A percentile compares a stretch with the other conserved stretches of the same genome.
Conservation (phyloP, 352 stramenopile genomes). For the Globisporangium paddicum region DNA sequence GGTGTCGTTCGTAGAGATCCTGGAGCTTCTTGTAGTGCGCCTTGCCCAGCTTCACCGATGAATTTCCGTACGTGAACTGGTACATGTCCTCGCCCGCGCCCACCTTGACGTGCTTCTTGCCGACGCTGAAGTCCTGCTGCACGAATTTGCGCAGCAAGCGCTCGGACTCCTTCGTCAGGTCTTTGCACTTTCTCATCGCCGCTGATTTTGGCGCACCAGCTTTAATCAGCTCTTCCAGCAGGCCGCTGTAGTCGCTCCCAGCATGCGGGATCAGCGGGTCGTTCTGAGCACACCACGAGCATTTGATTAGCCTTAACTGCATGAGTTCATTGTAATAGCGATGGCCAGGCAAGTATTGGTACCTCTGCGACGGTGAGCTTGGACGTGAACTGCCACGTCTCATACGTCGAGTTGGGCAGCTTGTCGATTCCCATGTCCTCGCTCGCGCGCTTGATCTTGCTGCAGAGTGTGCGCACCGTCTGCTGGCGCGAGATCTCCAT, state of each 20-base stretch:
- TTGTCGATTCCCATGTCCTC: slow-evolving; percentile 77
- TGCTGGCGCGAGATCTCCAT: slow-evolving; percentile 73
- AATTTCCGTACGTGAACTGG: slow-evolving; percentile 59
- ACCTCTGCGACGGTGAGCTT: slow-evolving; percentile 64
- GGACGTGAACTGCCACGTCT: slow-evolving; percentile 84
- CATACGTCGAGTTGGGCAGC: slow-evolving; percentile 77
- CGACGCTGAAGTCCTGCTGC: slow-evolving; percentile 34
- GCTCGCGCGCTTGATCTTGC: slow-evolving; percentile 56
- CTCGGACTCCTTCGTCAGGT: slow-evolving; percentile 49
- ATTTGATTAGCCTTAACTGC: background rate
- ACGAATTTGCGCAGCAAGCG: slow-evolving; percentile 44
- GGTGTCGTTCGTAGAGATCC: slow-evolving; percentile 65
- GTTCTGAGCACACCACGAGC: slow-evolving; percentile 6
- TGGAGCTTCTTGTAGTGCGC: slow-evolving; percentile 86
- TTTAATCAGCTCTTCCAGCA: slow-evolving; percentile 72
- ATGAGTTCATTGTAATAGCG: background rate
- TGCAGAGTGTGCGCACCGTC: slow-evolving; percentile 55
- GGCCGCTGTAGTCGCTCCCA: slow-evolving; percentile 58
- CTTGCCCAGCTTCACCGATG: slow-evolving; percentile 75
- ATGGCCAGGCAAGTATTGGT: background rate
- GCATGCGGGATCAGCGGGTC: slow-evolving; percentile 74
- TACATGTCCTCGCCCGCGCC: slow-evolving; percentile 26
- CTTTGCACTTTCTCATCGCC: slow-evolving; percentile 63
- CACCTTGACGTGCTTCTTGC: slow-evolving; percentile 50
- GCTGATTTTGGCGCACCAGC: slow-evolving; percentile 55